phyloP scores from a whole-genome alignment of 495 filamentous ascomycete species.

The Articulospora tetracladia region DNA sequence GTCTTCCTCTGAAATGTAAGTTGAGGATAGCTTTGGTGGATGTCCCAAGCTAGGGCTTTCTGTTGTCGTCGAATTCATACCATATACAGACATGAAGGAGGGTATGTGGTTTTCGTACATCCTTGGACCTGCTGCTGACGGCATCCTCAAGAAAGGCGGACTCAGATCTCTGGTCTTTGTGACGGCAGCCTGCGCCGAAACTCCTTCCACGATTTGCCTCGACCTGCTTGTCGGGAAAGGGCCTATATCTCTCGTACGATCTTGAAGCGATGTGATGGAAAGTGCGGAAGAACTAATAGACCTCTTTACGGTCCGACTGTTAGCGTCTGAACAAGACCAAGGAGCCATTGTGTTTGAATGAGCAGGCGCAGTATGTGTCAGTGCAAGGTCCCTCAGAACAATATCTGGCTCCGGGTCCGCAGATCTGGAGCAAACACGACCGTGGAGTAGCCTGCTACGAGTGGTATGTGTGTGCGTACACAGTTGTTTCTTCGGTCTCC shows the following conservation, averaged over 20 bases:
- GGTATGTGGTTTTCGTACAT: slow-evolving; percentile 64
- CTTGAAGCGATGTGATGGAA: slow-evolving; percentile 1
- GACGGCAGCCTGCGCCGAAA: slow-evolving; percentile 3
- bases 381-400: not conserved
- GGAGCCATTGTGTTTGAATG: slow-evolving; percentile 6
- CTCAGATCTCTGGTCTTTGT: not conserved
- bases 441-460: slow-evolving; percentile 7
- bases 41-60: slow-evolving; percentile 29
- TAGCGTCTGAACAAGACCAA: slow-evolving; percentile 18
- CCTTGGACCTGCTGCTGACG: slow-evolving; percentile 46
- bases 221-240: slow-evolving; percentile 5
- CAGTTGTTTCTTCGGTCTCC: not conserved
- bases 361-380: slow-evolving; percentile 1
- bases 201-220: slow-evolving; percentile 8
- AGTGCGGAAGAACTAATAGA: slow-evolving; percentile 12
- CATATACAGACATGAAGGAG: slow-evolving; percentile 70
- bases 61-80: slow-evolving; percentile 40
- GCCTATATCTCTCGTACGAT: slow-evolving; percentile 5
- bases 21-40: slow-evolving; percentile 11
- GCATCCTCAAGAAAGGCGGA: slow-evolving; percentile 38
- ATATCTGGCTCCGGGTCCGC: slow-evolving; percentile 5
- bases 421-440: slow-evolving; percentile 11
- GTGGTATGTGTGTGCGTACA: slow-evolving; percentile 3
- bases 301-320: slow-evolving; percentile 22
- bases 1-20: slow-evolving; percentile 5